Evolutionary conservation across 257 asterid genomes (phyloP).

Genomic region (Cinchona pubescens): DNA sequence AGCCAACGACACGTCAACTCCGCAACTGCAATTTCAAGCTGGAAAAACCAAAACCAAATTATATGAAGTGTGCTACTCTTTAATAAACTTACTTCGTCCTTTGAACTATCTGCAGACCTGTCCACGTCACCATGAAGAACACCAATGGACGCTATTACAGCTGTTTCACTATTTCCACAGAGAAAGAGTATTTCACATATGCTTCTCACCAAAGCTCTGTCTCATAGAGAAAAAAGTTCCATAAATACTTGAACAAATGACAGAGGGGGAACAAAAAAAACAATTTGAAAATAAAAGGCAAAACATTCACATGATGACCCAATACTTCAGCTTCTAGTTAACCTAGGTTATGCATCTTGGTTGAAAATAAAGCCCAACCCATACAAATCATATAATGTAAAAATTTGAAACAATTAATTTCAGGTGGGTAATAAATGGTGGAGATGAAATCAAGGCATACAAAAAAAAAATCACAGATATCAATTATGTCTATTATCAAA

Average conservation of each 20-base stretch:
- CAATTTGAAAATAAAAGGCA: background rate
- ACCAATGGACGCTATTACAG: conserved; percentile 63
- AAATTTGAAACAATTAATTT: background rate
- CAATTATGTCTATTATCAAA: background rate
- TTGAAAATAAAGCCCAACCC: background rate
- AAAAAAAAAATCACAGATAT: background rate
- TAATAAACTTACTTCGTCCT: conserved; percentile 59
- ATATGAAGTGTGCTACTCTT: conserved; percentile 3
- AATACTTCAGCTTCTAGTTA: background rate
- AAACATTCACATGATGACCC: background rate
- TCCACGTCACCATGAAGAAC: conserved; percentile 35
- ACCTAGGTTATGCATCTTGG: background rate
- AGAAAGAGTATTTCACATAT: conserved; percentile 92
- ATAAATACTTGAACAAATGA: conserved; percentile 14
- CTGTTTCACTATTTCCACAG: conserved; percentile 73
- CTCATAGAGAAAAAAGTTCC: conserved; percentile 19
- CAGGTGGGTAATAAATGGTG: background rate
- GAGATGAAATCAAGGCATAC: background rate
- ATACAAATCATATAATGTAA: background rate
- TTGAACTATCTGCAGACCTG: conserved; percentile 39
- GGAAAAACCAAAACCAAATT: background rate
- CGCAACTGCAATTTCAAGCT: background rate
- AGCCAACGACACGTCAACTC: background rate
- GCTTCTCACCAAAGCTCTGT: conserved; percentile 88
- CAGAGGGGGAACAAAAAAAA: background rate